These are phyloP conservation scores for Catunica adiposa DNA, from an alignment of 2,329 filamentous ascomycete genomes.

Conservation along the genomic window DNA sequence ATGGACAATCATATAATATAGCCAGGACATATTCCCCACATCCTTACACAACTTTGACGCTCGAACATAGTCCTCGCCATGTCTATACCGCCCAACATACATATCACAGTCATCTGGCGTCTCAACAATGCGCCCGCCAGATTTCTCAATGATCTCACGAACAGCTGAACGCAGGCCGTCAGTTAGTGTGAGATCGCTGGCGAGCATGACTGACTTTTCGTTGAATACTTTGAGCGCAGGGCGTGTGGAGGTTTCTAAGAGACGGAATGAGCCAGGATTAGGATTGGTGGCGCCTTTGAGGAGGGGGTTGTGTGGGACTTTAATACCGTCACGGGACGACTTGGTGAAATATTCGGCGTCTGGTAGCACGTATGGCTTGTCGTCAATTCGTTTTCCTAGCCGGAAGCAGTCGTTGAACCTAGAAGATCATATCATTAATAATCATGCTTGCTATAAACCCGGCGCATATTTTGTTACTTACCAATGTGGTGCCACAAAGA, in stretches of 20 bases:
- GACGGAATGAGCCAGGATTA: slow-evolving; percentile 27
- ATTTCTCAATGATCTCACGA: slow-evolving; percentile 49
- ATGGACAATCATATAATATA: slow-evolving; percentile 79
- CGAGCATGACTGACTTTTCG: slow-evolving; percentile 61
- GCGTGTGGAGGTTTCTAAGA: slow-evolving; percentile 28
- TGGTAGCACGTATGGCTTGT: slow-evolving; percentile 70
- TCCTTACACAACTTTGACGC: slow-evolving; percentile 65
- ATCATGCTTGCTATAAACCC: background rate
- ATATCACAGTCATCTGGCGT: slow-evolving; percentile 58
- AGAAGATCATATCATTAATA: background rate
- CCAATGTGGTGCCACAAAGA: slow-evolving; percentile 89
- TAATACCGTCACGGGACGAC: slow-evolving; percentile 37
- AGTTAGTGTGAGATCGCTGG: slow-evolving; percentile 55
- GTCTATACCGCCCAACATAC: slow-evolving; percentile 74
- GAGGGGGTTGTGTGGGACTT: slow-evolving; percentile 39
- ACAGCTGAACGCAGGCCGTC: slow-evolving; percentile 50
- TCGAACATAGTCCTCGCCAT: slow-evolving; percentile 58
- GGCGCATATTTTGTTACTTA: slow-evolving; percentile 24
- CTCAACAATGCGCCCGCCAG: slow-evolving; percentile 53
- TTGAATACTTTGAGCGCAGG: slow-evolving; percentile 57
- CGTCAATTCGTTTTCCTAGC: slow-evolving; percentile 78
- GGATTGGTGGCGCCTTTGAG: slow-evolving; percentile 50
- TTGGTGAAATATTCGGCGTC: slow-evolving; percentile 65
- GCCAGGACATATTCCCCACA: slow-evolving; percentile 84
- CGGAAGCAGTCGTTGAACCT: slow-evolving; percentile 96